These are phyloP conservation scores for Pulicaria dysenterica DNA, from an alignment of 129 eudicot species.

Conservation along the genomic window DNA sequence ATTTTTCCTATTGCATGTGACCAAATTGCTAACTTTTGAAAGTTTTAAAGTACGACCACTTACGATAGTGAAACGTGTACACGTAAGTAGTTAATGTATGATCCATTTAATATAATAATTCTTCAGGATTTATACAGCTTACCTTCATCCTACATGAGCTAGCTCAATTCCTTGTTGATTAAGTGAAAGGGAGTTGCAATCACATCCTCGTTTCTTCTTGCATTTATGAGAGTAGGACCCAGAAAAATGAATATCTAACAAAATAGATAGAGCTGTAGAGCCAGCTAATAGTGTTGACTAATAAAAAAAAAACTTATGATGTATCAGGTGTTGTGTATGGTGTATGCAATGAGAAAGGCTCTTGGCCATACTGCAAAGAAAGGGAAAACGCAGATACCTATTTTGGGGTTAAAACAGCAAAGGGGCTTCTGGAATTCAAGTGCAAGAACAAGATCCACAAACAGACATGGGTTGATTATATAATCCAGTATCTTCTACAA, in stretches of 20 bases:
- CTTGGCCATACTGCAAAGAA: constrained; percentile 68
- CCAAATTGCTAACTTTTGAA: too few species aligned
- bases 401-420: constrained; percentile 81
- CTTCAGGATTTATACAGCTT: not conserved
- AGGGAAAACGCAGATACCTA: constrained; percentile 61
- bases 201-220: not conserved
- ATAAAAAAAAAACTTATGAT: not conserved
- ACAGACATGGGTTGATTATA: constrained; percentile 87
- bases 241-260: not conserved
- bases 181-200: constrained; percentile 1
- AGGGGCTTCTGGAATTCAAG: constrained; percentile 86
- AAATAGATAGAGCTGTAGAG: too few species aligned
- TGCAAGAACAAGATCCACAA: constrained; percentile 77
- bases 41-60: too few species aligned
- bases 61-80: too few species aligned
- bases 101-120: too few species aligned
- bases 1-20: too few species aligned
- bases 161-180: too few species aligned
- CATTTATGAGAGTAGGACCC: not conserved
- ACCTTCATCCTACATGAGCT: too few species aligned
- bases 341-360: constrained; percentile 61
- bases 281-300: not conserved
- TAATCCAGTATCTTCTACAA: constrained; percentile 56
- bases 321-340: constrained; percentile 79
- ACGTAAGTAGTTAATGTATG: too few species aligned